Base-by-base conservation (phyloP, 129 eudicot genomes). In the Logfia minima region DNA sequence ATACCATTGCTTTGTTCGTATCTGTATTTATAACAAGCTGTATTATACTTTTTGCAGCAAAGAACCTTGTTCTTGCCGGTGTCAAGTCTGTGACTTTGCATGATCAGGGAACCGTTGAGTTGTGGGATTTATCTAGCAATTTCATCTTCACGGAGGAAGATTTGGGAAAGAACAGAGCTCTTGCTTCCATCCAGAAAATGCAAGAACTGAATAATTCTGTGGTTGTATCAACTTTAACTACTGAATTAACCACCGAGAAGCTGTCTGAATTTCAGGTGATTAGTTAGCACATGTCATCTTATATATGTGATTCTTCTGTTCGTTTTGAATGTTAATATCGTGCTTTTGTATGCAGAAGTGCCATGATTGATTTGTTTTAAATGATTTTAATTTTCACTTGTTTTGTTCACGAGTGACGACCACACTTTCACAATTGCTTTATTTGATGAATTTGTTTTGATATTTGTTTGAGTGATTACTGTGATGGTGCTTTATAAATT, bases 61-160 rank as follows among this genome's bases (percentile, higher is more conserved):
- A 93, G 78, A 90, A 93, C 80, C 96, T 93, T 77, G 81, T 90
- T 78, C 97, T 93, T 67, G 98, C 98, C 81, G 98, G 98, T n/a
- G 95, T 93, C 70, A 92, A 86, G 85, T 92, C 98, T 69, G 96
- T 92, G 69, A 88, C 98, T 48, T 79, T 92, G 84, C 98, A 93
- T 84, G 98, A 93, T 75, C 91, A 64, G 76, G 97, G 88, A 53
- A 67, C 6, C 10, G 97, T 93, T 34, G 95, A 93, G 86, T 58
- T 93, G 76, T 90, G 98, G 98, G 98, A 93, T 81, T 82, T 93
- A 73, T 88, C 98, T 0, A 82, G 97, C 84, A 93, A 82, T 77
- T 90, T 93, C 66, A 76, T 85, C 45, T 89, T 93, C 70, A 72
- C 97, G 2, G 96, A 88, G 77, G 85, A 86, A 41, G 98, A 93